These are phyloP conservation scores for Candida sanyaensis DNA, from an alignment of 1,139 yeast genomes.

Conservation along the genomic window DNA sequence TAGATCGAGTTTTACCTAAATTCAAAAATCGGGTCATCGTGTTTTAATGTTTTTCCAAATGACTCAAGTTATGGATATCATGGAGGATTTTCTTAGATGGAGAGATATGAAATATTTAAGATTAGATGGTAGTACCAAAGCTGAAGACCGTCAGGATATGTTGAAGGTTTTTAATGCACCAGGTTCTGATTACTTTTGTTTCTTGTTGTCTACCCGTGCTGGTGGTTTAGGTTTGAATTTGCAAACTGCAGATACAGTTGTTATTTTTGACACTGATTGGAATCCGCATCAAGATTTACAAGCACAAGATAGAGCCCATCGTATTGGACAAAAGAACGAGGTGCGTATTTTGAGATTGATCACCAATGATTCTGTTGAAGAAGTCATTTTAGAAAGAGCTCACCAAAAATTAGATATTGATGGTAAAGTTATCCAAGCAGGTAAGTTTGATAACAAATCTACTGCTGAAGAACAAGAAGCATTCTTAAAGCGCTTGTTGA, in stretches of 20 bases:
- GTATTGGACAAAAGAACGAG: slow-evolving; percentile 88
- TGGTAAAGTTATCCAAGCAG: slow-evolving; percentile 88
- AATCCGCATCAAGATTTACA: slow-evolving; percentile 92
- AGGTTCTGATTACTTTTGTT: slow-evolving; percentile 72
- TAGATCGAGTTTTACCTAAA: slow-evolving; percentile 75
- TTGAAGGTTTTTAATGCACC: slow-evolving; percentile 74
- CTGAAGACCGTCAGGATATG: slow-evolving; percentile 75
- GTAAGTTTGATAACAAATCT: slow-evolving; percentile 81
- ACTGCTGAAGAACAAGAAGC: slow-evolving; percentile 93
- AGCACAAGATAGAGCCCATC: slow-evolving; percentile 89
- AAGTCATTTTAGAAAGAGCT: slow-evolving; percentile 78
- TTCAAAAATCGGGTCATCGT: slow-evolving; percentile 74
- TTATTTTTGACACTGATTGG: slow-evolving; percentile 89
- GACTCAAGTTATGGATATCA: slow-evolving; percentile 87
- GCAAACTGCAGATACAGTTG: slow-evolving; percentile 87
- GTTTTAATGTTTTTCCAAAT: slow-evolving; percentile 83
- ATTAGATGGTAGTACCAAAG: slow-evolving; percentile 80
- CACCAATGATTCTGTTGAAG: slow-evolving; percentile 82
- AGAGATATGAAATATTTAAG: slow-evolving; percentile 69
- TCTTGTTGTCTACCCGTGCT: slow-evolving; percentile 81
- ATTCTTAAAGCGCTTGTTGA: slow-evolving; percentile 77
- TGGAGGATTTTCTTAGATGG: slow-evolving; percentile 78
- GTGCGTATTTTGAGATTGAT: slow-evolving; percentile 78
- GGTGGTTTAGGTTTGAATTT: slow-evolving; percentile 87
- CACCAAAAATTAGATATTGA: slow-evolving; percentile 82